phyloP scores from a whole-genome alignment of 495 filamentous ascomycete species.

The Beverwykella pulmonaria region DNA sequence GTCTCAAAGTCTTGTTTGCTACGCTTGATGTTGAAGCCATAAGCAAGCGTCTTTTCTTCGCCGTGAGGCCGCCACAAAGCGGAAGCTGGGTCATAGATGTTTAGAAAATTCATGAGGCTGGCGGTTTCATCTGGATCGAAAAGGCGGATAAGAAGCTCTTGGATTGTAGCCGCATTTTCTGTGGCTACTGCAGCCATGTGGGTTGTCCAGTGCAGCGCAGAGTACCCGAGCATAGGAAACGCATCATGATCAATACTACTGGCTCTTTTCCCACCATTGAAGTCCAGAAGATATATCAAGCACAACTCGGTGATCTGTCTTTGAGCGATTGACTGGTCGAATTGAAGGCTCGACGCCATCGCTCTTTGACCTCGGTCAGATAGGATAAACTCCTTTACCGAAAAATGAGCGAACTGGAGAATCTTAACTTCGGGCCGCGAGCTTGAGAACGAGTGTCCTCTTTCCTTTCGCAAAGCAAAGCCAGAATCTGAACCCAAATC shows the following conservation, averaged over 20 bases:
- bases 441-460: not conserved
- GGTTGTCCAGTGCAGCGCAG: conserved; percentile 2
- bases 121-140: conserved; percentile 9
- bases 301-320: not conserved
- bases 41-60: not conserved
- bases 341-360: not conserved
- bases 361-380: not conserved
- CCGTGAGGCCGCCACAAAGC: not conserved
- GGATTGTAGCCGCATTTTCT: not conserved
- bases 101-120: not conserved
- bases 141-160: conserved; percentile 8
- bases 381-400: not conserved
- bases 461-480: not conserved
- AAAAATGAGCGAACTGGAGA: not conserved
- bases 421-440: not conserved
- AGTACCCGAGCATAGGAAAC: conserved; percentile 4
- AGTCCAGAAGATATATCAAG: conserved; percentile 9
- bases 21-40: not conserved
- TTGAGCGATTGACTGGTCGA: not conserved
- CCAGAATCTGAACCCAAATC: not conserved
- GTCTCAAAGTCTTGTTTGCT: conserved; percentile 3
- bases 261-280: conserved; percentile 8
- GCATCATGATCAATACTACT: not conserved
- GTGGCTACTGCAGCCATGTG: not conserved
- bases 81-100: not conserved